Evolutionary conservation across 2,329 filamentous ascomycete genomes (phyloP).

Genomic region (Xylariaceae sp.): DNA sequence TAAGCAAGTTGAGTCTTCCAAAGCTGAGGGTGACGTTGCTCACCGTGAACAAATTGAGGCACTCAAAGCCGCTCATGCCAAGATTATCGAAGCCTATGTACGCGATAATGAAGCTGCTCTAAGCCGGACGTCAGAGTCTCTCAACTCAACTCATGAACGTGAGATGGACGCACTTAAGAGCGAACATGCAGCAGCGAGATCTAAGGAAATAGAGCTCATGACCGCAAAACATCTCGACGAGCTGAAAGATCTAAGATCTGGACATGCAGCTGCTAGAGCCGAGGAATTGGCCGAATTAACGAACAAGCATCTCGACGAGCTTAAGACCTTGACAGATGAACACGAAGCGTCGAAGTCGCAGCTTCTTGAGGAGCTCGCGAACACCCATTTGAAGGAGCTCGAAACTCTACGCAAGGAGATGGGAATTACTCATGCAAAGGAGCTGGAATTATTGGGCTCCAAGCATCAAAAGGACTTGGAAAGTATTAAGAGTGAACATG

Average conservation of each 20-base stretch:
- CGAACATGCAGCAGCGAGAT: constrained; percentile 25
- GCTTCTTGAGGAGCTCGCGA: constrained; percentile 16
- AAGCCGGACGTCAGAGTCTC: constrained; percentile 27
- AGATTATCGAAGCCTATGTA: constrained; percentile 33
- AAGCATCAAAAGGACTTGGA: constrained; percentile 19
- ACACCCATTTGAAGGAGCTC: constrained; percentile 9
- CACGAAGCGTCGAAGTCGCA: constrained; percentile 21
- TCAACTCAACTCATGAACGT: constrained; percentile 30
- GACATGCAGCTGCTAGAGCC: constrained; percentile 23
- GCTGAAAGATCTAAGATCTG: constrained; percentile 24
- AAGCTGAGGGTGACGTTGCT: constrained; percentile 31
- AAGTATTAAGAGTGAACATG: constrained; percentile 17
- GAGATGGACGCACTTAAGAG: constrained; percentile 28
- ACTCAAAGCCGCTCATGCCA: constrained; percentile 30
- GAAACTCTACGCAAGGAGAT: constrained; percentile 20
- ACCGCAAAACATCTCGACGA: constrained; percentile 25
- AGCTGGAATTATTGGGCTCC: constrained; percentile 20
- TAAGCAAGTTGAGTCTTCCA: constrained; percentile 34
- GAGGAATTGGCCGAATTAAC: constrained; percentile 19
- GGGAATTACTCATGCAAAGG: constrained; percentile 22
- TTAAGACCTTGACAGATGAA: constrained; percentile 21
- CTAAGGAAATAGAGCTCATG: constrained; percentile 27
- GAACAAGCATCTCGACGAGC: constrained; percentile 21
- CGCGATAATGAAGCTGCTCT: constrained; percentile 29
- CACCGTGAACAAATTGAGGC: constrained; percentile 31